Evolutionary conservation across 2,329 filamentous ascomycete genomes (phyloP), one percentile per base, ranked within the genome.

Genomic region (Thermothelomyces thermophilus): DNA sequence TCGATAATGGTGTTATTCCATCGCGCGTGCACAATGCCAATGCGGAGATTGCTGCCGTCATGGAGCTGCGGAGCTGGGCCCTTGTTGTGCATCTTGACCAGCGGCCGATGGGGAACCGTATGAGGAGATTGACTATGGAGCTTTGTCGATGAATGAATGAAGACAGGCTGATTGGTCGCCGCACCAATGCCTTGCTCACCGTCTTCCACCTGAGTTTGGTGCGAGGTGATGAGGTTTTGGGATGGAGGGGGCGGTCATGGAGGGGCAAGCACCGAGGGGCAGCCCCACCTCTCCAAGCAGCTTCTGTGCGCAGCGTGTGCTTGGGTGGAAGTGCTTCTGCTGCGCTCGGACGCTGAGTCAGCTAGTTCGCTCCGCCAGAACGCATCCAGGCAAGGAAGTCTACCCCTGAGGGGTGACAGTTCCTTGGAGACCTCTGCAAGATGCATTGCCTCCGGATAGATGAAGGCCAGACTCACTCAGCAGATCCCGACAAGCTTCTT

Each of bases 1-100:
- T 87, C 83, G 69, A 97, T 95, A 66, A 98, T 88, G 58, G 77
- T 79, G 58, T 77, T 77, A 73, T 98, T 98, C 93, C 93, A 98
- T 63, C 93, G 84, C 52, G 91, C 91, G 72, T 97, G 93, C 52
- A 98, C 80, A 65, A 98, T 97, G 65, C 87, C 91, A 66, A 98
- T 84, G 65, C 93, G 88, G 57, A 98, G 80, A 63, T 74, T 75
- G 62, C 81, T 81, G 68, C 87, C 86, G 65, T 84, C 75, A 68
- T 81, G 75, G 60, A 76, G 71, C 65, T 82, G 71, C 47, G 73
- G 70, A 56, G 71, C 70, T n/a, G 77, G 77, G 51, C 76, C 77
- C 62, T 81, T 82, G 67, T 76, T 67, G 52, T 73, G 73, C 68
- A 75, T 72, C 53, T 61, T 64, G 43, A 37, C 69, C 14, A 11